These are phyloP conservation scores for Colletotrichum tropicicola DNA, from an alignment of 2,329 filamentous ascomycete genomes.

Conservation along the genomic window DNA sequence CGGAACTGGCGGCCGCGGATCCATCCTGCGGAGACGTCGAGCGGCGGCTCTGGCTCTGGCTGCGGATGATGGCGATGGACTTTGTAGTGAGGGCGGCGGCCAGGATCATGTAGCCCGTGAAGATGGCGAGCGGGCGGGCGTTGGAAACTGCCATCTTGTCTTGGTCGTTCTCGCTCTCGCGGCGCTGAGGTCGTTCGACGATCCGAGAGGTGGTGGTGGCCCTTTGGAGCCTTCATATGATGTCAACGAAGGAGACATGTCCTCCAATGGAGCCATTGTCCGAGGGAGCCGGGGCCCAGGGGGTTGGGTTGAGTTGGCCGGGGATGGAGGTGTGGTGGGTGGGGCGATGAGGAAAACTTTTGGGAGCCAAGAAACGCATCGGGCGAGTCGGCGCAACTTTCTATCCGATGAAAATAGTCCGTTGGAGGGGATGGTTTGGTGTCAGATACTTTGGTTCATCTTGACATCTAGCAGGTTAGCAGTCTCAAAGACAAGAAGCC, in stretches of 20 bases:
- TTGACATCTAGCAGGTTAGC: neutral
- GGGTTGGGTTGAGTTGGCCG: neutral
- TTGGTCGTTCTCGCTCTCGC: neutral
- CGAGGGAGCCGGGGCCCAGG: neutral
- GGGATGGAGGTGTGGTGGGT: neutral
- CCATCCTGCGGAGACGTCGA: neutral
- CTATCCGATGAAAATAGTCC: neutral
- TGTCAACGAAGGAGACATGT: neutral
- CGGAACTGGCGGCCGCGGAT: neutral
- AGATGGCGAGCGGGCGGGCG: conserved; percentile 33
- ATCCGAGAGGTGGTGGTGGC: too few relatives aligned
- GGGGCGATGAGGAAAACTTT: conserved; percentile 1
- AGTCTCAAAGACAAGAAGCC: neutral
- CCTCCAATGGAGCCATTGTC: neutral
- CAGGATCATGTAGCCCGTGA: conserved; percentile 33
- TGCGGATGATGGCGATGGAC: conserved; percentile 30
- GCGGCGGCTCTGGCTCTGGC: neutral
- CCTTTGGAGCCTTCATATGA: too few relatives aligned
- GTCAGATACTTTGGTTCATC: neutral
- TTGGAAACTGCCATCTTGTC: conserved; percentile 21
- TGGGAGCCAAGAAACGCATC: neutral
- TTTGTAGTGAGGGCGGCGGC: conserved; percentile 29
- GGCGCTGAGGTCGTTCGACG: neutral
- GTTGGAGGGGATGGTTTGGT: neutral
- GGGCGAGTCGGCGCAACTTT: conserved; percentile 20